phyloP scores from a whole-genome alignment of 2,329 filamentous ascomycete species.

The Colletotrichum karsti region DNA sequence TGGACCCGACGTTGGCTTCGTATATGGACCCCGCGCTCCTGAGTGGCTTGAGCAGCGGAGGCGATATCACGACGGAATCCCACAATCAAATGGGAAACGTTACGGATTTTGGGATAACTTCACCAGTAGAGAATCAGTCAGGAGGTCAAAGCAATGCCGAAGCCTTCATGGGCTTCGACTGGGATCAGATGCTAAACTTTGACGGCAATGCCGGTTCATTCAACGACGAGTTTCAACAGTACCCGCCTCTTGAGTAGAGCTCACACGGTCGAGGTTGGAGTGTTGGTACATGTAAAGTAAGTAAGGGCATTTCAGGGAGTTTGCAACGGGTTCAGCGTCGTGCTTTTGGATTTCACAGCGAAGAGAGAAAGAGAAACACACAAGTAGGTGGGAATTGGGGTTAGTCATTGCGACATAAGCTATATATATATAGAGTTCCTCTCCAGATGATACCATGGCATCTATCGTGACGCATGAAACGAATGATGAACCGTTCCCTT shows the following conservation, averaged over 20 bases:
- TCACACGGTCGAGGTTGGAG: no score
- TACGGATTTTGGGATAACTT: not conserved
- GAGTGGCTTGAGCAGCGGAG: no score
- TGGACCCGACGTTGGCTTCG: not conserved
- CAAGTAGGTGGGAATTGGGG: not conserved
- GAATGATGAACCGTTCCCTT: conserved; percentile 18
- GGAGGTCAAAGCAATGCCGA: no score
- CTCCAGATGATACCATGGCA: not conserved
- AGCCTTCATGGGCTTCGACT: not conserved
- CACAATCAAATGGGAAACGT: not conserved
- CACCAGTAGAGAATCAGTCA: not conserved
- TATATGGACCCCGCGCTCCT: not conserved
- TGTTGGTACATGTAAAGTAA: no score
- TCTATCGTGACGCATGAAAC: conserved; percentile 13
- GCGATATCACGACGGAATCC: not conserved
- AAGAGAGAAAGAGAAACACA: no score
- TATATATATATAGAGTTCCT: not conserved
- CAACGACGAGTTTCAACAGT: not conserved
- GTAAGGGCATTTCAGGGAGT: no score
- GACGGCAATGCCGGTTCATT: not conserved
- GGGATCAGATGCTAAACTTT: not conserved
- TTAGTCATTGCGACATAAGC: conserved; percentile 16
- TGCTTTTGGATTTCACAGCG: not conserved
- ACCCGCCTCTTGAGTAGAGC: not conserved
- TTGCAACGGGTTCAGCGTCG: no score